Conservation (phyloP, 2,329 filamentous ascomycete species). For the Phyllachora maydis region DNA sequence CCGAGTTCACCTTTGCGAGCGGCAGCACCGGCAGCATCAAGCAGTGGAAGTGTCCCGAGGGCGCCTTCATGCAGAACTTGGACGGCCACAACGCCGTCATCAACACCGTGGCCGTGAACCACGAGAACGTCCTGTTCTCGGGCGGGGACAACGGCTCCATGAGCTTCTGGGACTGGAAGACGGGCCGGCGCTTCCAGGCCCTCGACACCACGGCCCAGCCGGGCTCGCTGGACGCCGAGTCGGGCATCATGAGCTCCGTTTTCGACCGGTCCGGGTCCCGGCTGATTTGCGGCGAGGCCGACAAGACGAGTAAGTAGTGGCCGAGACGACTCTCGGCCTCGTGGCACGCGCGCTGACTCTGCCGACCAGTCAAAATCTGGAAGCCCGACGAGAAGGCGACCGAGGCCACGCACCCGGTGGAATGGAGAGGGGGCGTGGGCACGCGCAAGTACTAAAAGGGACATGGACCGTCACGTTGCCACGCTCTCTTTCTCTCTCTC, state of each 20-base stretch:
- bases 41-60: constrained; percentile 98
- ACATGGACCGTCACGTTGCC: neutral
- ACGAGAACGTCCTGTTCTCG: constrained; percentile 87
- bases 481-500: constrained; percentile 1
- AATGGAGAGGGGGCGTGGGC: constrained; percentile 72
- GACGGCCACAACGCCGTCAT: constrained; percentile 93
- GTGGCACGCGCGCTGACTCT: too few species aligned
- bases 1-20: constrained; percentile 89
- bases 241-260: constrained; percentile 82
- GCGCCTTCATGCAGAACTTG: constrained; percentile 98
- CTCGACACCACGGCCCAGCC: constrained; percentile 86
- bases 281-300: constrained; percentile 83
- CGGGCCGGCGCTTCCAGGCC: constrained; percentile 76
- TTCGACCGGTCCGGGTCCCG: constrained; percentile 80
- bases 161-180: constrained; percentile 98
- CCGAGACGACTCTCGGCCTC: too few species aligned
- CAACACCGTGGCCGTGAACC: constrained; percentile 82
- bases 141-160: constrained; percentile 93
- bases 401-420: constrained; percentile 72
- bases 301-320: constrained; percentile 58
- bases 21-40: constrained; percentile 90
- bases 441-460: constrained; percentile 47
- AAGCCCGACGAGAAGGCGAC: constrained; percentile 83
- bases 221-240: constrained; percentile 81
- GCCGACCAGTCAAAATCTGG: constrained; percentile 65